Percentiles rank a stretch among this genome's conserved stretches.
Conservation (phyloP, 192 early-diverging fungal genomes). For the Entomortierella chlamydospora region DNA sequence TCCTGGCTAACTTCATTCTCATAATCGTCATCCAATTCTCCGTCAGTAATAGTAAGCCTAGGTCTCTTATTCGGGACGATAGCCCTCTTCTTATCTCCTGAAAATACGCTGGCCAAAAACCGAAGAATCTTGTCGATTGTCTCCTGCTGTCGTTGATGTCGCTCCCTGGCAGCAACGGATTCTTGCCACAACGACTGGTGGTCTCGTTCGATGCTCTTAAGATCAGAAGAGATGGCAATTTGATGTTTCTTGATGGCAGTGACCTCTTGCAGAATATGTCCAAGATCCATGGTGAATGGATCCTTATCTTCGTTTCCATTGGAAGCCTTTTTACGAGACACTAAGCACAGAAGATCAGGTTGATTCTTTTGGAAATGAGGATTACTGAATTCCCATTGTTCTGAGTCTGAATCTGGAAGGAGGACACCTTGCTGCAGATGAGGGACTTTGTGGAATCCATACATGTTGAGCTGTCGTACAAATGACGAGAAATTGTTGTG, state of each 20-base stretch:
- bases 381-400: conserved; percentile 94
- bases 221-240: conserved; percentile 85
- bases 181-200: conserved; percentile 93
- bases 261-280: conserved; percentile 78
- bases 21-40: conserved; percentile 34
- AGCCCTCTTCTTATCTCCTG: conserved; percentile 63
- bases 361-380: conserved; percentile 89
- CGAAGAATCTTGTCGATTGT: conserved; percentile 94
- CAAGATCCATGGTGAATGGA: conserved; percentile 60
- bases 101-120: conserved; percentile 91
- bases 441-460: conserved; percentile 98
- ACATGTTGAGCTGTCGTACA: conserved; percentile 95
- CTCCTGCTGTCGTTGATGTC: conserved; percentile 88
- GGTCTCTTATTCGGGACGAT: conserved; percentile 64
- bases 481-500: conserved; percentile 93
- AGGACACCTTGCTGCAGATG: conserved; percentile 92
- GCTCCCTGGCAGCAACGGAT: conserved; percentile 75
- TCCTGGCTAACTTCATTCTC: background rate
- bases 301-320: conserved; percentile 54
- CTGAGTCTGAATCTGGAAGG: conserved; percentile 76
- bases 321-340: conserved; percentile 85
- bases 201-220: conserved; percentile 88
- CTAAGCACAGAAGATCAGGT: conserved; percentile 89
- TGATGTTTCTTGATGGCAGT: conserved; percentile 92
- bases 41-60: conserved; percentile 46